Percentiles rank a stretch among this genome's conserved stretches.
Conservation (phyloP, 2,329 filamentous ascomycete genomes). For the Madurella fahalii region DNA sequence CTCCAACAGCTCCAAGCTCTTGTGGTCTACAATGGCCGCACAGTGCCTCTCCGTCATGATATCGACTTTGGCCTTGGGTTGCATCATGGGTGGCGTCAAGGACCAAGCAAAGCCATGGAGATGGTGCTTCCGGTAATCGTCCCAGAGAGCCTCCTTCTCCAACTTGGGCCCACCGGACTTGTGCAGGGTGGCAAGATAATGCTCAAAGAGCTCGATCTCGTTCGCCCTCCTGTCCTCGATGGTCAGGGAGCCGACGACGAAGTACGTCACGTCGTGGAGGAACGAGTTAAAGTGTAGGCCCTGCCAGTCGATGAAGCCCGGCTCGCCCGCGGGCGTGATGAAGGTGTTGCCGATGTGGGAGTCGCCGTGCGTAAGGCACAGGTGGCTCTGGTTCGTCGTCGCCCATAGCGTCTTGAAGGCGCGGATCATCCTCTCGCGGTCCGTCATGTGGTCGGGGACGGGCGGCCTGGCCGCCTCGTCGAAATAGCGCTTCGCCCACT, state of each 20-base stretch:
- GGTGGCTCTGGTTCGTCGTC: conserved; percentile 35
- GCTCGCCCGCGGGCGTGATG: conserved; percentile 34
- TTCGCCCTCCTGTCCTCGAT: conserved; percentile 37
- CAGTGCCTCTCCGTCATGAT: conserved; percentile 32
- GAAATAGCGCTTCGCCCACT: conserved; percentile 14
- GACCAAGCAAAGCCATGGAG: conserved; percentile 34
- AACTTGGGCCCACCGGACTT: conserved; percentile 32
- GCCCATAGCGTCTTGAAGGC: conserved; percentile 35
- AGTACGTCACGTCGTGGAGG: conserved; percentile 42
- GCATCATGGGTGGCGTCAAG: conserved; percentile 34
- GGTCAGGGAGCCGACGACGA: conserved; percentile 37
- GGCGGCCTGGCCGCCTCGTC: conserved; percentile 14
- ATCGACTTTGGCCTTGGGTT: conserved; percentile 31
- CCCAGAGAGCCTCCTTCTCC: conserved; percentile 27
- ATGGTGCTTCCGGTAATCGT: conserved; percentile 33
- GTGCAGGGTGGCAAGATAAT: conserved; percentile 33
- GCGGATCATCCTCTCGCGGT: conserved; percentile 17
- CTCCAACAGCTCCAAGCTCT: conserved; percentile 32
- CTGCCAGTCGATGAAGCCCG: conserved; percentile 42
- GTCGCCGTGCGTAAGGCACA: conserved; percentile 40
- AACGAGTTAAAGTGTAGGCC: conserved; percentile 39
- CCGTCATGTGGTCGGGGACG: conserved; percentile 12
- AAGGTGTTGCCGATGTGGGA: conserved; percentile 43
- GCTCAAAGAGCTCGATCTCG: conserved; percentile 34
- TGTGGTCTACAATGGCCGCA: conserved; percentile 34